Percentiles rank a stretch among this genome's conserved stretches.
Evolutionary conservation across 768 basidiomycete species (phyloP).

Genomic region (Serpula lacrymans): DNA sequence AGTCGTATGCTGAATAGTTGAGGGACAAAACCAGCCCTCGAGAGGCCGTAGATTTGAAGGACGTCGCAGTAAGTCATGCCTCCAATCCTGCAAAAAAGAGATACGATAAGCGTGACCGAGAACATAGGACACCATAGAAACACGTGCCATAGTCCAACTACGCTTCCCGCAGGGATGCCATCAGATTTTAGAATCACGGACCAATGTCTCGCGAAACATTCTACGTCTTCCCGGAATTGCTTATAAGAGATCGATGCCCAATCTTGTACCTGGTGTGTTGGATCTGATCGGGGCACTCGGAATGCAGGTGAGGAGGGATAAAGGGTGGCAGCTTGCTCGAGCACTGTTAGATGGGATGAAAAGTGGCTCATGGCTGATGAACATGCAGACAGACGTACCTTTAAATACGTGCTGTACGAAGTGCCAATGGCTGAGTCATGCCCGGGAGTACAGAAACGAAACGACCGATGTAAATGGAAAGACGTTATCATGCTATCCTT

Average conservation of each 20-base stretch:
- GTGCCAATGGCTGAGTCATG: constrained; percentile 14
- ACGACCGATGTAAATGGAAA: constrained; percentile 24
- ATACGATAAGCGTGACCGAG: constrained; percentile 9
- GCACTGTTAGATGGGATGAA: constrained; percentile 58
- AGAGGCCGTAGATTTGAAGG: constrained; percentile 70
- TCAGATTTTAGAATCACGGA: constrained; percentile 41
- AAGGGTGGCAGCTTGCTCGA: constrained; percentile 51
- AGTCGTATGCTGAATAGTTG: constrained; percentile 78
- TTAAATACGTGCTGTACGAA: constrained; percentile 31
- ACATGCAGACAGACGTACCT: constrained; percentile 9
- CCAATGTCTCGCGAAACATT: constrained; percentile 65
- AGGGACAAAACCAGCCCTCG: constrained; percentile 73
- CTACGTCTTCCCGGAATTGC: constrained; percentile 64
- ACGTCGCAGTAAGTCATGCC: constrained; percentile 72
- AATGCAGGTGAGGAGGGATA: constrained; percentile 55
- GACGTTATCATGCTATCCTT: constrained; percentile 22
- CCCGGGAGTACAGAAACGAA: constrained; percentile 26
- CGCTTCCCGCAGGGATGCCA: constrained; percentile 50
- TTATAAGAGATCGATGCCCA: constrained; percentile 65
- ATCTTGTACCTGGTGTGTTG: constrained; percentile 39
- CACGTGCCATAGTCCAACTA: constrained; percentile 73
- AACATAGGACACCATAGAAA: constrained; percentile 1
- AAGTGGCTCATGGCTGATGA: constrained; percentile 5
- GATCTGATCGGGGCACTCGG: constrained; percentile 50
- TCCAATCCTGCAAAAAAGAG: constrained; percentile 49